Evolutionary conservation across 768 basidiomycete species (phyloP), one percentile per base, ranked within the genome.

Genomic region (Gymnopilus junonius): DNA sequence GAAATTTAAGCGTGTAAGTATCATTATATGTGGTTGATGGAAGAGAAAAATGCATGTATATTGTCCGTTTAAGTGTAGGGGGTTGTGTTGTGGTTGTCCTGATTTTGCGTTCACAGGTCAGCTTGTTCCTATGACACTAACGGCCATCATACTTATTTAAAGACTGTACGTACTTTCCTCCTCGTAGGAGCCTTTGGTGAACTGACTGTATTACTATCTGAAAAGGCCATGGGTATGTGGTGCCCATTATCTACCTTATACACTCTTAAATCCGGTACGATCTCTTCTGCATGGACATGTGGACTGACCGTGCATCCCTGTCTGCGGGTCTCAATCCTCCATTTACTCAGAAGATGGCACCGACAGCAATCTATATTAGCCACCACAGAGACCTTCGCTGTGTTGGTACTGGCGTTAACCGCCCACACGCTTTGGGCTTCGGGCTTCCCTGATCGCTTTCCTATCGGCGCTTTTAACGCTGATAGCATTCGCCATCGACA

Each of bases 401-500:
- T 91, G 3, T 77, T 91, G 66, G 69, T 86, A 46, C 74, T 88
- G 59, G 84, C 86, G 1, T 77, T 92, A 59, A 88, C 87, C n/a
- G 79, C 82, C 14, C 77, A 90, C 31, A 82, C 85, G 17, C 82
- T 93, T n/a, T n/a, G n/a, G 39, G 64, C 89, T 55, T n/a, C n/a
- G n/a, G n/a, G 88, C 91, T 2, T 80, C 89, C 29, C 69, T 91
- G 27, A 73, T 84, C 17, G 80, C 92, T 8, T 90, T 91, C 82
- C 78, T 92, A 57, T 90, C 90, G 8, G 87, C 89, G 0, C 62
- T 82, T 21, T 71, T 94, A 48, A 85, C 90, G 1, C 75, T 92
- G 59, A 84, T 92, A 65, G 87, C 90, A 1, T 91, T 94, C 70
- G 83, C 85, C 42, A 85, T 91, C 71, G 91, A 94, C 72, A 88